Conservation (phyloP, 2,329 filamentous ascomycete genomes). For the Hypoxylon sp. region DNA sequence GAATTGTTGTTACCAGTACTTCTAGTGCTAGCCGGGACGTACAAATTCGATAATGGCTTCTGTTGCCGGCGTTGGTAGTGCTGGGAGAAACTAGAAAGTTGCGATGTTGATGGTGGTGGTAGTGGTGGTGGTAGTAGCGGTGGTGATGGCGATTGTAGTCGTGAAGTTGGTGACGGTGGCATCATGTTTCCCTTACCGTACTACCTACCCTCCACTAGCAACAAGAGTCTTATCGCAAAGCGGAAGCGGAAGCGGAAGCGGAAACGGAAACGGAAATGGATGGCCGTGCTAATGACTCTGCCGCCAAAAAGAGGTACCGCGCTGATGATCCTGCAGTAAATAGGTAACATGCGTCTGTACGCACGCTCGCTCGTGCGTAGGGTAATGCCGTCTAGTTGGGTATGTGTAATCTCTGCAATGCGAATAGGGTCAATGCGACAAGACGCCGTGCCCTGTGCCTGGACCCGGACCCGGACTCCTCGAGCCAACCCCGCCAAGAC, state of each 20-base stretch:
- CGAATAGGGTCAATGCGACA: slow-evolving; percentile 37
- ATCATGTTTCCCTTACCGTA: slow-evolving; percentile 27
- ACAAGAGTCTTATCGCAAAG: slow-evolving; percentile 30
- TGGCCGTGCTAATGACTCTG: slow-evolving; percentile 32
- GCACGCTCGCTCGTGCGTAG: slow-evolving; percentile 19
- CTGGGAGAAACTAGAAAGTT: slow-evolving; percentile 7
- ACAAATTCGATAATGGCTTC: background rate
- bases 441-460: slow-evolving; percentile 21
- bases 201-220: slow-evolving; percentile 25
- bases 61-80: slow-evolving; percentile 18
- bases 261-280: slow-evolving; percentile 2
- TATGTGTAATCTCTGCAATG: slow-evolving; percentile 30
- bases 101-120: slow-evolving; percentile 2
- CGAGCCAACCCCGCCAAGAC: background rate
- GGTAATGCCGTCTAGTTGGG: slow-evolving; percentile 6
- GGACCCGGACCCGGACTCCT: background rate
- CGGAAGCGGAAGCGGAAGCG: background rate
- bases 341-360: slow-evolving; percentile 24
- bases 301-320: slow-evolving; percentile 35
- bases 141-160: slow-evolving; percentile 32
- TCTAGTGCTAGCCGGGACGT: background rate
- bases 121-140: slow-evolving; percentile 13
- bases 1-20: slow-evolving; percentile 18
- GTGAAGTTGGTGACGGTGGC: slow-evolving; percentile 36
- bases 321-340: slow-evolving; percentile 37